Conservation (phyloP, 371 early-diverging fungal species). For the Mucor indicus region DNA sequence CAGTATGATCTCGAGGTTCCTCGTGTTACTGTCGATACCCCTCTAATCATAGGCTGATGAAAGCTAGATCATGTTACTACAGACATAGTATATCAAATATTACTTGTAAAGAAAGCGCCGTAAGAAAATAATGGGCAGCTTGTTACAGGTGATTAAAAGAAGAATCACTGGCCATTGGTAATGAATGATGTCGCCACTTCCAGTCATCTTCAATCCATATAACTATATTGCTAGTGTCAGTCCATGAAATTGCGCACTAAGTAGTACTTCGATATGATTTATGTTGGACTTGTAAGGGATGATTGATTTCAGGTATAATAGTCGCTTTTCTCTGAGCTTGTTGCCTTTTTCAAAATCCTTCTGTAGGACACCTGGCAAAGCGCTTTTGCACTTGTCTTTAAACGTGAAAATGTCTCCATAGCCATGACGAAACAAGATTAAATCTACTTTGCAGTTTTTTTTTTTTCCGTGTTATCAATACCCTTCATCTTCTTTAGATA, state of each 20-base stretch:
- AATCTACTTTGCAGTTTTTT: constrained; percentile 8
- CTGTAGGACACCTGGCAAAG: not conserved
- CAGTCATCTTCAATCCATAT: constrained; percentile 9
- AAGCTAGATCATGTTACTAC: constrained; percentile 10
- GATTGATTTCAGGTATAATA: constrained; percentile 11
- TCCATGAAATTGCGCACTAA: constrained; percentile 7
- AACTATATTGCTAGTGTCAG: constrained; percentile 9
- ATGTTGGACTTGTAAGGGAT: constrained; percentile 12
- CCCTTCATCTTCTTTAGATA: constrained; percentile 11
- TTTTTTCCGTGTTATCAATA: constrained; percentile 5
- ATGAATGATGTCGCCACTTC: constrained; percentile 6
- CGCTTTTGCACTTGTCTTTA: constrained; percentile 8
- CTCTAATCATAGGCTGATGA: constrained; percentile 10
- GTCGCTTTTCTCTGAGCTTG: constrained; percentile 12
- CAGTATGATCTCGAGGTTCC: constrained; percentile 4
- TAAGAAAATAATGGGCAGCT: constrained; percentile 10
- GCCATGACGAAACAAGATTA: constrained; percentile 7
- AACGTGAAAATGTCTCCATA: constrained; percentile 9
- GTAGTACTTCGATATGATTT: constrained; percentile 9
- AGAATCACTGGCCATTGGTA: constrained; percentile 7
- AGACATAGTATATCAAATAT: constrained; percentile 11
- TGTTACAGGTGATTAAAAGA: constrained; percentile 4
- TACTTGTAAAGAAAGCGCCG: constrained; percentile 9
- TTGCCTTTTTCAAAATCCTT: constrained; percentile 6
- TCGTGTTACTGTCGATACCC: constrained; percentile 5